These are phyloP conservation scores for Orbilia blumenaviensis DNA, from an alignment of 2,329 filamentous ascomycete species.

Conservation along the genomic window DNA sequence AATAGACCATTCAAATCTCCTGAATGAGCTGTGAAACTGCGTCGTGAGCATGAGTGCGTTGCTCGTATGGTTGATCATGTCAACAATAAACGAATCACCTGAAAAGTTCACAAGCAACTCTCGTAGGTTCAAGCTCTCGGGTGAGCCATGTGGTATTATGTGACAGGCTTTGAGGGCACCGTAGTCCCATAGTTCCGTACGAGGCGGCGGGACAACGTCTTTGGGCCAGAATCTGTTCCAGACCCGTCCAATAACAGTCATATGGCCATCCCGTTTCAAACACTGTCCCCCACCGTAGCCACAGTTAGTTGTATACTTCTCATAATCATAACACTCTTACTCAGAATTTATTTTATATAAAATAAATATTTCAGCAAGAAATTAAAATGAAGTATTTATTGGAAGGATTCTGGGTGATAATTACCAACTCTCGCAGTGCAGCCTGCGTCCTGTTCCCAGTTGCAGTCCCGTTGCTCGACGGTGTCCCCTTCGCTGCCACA, in stretches of 20 bases:
- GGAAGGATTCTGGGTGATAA: background rate
- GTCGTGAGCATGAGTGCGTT: conserved; percentile 45
- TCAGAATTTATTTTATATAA: background rate
- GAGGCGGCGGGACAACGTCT: conserved; percentile 32
- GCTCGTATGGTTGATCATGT: conserved; percentile 42
- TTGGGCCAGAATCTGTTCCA: conserved; percentile 50
- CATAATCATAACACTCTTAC: background rate
- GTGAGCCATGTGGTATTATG: conserved; percentile 34
- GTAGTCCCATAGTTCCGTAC: conserved; percentile 49
- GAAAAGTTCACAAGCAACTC: conserved; percentile 33
- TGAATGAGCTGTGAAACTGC: conserved; percentile 42
- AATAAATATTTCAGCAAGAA: too few species aligned
- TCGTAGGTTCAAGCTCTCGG: conserved; percentile 16
- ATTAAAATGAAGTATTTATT: too few species aligned
- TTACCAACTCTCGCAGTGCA: conserved; percentile 32
- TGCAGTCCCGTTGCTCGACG: conserved; percentile 37
- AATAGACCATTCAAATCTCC: conserved; percentile 50
- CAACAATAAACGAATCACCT: conserved; percentile 35
- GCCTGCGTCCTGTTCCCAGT: conserved; percentile 28
- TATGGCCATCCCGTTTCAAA: conserved; percentile 43
- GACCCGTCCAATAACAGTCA: conserved; percentile 43
- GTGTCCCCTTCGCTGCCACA: conserved; percentile 40
- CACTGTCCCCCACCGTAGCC: background rate
- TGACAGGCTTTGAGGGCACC: conserved; percentile 37
- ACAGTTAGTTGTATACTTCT: too few species aligned